Base-by-base conservation (phyloP, 176 grass and related monocot genomes). In the Oropetium thomaeum region DNA sequence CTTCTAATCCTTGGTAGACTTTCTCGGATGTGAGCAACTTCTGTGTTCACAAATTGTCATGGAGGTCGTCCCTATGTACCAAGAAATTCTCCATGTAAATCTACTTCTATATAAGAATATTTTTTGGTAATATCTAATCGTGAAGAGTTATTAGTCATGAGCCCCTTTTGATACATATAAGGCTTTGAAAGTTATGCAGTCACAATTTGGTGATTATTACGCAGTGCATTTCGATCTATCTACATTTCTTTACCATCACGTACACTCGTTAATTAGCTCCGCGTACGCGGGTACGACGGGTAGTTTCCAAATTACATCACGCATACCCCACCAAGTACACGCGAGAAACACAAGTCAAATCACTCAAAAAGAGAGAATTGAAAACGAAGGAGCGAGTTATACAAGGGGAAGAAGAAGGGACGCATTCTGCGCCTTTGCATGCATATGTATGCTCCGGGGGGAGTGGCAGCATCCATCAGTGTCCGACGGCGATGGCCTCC, bases 401-500 rank as follows among this genome's bases (percentile, higher is more conserved):
- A 57, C 53, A 57, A 57, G 8, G 16, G 45, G 4, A 38, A 8
- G 35, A 8, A 38, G n/a, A 49, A 15, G 41, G 26, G 30, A 73
- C 3, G 58, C 41, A 14, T 10, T 5, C 49, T 2, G 20, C 49
- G 53, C 23, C n/a, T n/a, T n/a, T n/a, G n/a, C 44, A 48, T 37
- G 29, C 45, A 71, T n/a, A n/a, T 27, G 27, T 62, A 74, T 23
- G 78, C 62, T 45, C 49, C 15, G 20, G 45, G 44, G 58, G 44
- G 23, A 71, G 25, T 53, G 45, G 23, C 43, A 8, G 23, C 43
- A 12, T 87, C 45, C 45, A 10, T 41, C 25, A 87, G 79, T 87
- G 85, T 4, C 79, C 85, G 68, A 67, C 79, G 34, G 76, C 62
- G 0, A 79, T 44, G 62, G 68, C 35, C 58, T 75, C 89, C 75